These are phyloP conservation scores for Nectriaceae sp. DNA, from an alignment of 2,329 filamentous ascomycete species.

Conservation along the genomic window DNA sequence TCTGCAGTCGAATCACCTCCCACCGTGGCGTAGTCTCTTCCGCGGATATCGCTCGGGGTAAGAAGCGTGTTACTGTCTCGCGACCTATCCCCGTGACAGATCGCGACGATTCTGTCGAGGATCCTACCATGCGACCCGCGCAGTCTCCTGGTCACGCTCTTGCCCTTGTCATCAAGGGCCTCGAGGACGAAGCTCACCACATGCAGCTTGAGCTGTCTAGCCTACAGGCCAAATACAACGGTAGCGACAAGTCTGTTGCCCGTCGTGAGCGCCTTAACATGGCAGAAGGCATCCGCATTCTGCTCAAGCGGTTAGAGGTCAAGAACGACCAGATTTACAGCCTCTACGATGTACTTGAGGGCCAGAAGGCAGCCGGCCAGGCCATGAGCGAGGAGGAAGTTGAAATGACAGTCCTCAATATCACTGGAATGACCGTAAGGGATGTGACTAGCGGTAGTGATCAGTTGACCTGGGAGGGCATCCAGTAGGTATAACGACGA, in stretches of 20 bases:
- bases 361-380: slow-evolving; percentile 67
- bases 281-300: slow-evolving; percentile 59
- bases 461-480: slow-evolving; percentile 45
- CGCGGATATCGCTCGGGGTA: slow-evolving; percentile 41
- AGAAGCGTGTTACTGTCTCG: slow-evolving; percentile 63
- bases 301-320: slow-evolving; percentile 66
- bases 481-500: slow-evolving; percentile 30
- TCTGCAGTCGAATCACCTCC: slow-evolving; percentile 56
- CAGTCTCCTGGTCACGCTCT: slow-evolving; percentile 73
- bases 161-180: slow-evolving; percentile 78
- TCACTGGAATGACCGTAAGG: slow-evolving; percentile 48
- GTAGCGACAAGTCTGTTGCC: slow-evolving; percentile 66
- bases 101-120: slow-evolving; percentile 51
- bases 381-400: slow-evolving; percentile 64
- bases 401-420: slow-evolving; percentile 63
- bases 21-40: slow-evolving; percentile 42
- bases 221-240: slow-evolving; percentile 64
- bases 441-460: slow-evolving; percentile 41
- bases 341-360: slow-evolving; percentile 81
- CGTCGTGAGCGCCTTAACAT: slow-evolving; percentile 65
- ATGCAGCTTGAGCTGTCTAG: slow-evolving; percentile 69
- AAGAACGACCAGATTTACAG: slow-evolving; percentile 81
- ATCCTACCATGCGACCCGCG: slow-evolving; percentile 63
- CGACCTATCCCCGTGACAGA: slow-evolving; percentile 69
- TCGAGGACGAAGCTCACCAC: slow-evolving; percentile 79